These are phyloP conservation scores for Volvariella volvacea DNA, from an alignment of 1,284 basidiomycete genomes.

Conservation along the genomic window DNA sequence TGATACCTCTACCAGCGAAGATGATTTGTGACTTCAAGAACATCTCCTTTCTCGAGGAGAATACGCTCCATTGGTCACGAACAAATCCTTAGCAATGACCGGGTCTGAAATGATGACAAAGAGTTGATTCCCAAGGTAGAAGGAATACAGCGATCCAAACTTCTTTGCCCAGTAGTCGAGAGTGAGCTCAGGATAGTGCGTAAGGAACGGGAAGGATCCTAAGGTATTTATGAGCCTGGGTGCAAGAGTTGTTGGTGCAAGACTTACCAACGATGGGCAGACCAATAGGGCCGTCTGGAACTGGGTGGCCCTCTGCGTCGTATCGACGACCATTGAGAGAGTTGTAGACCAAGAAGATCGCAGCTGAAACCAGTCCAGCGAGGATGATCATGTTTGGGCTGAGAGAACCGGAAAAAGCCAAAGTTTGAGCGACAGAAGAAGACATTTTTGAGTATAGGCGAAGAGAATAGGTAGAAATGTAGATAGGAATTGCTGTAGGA, in stretches of 20 bases:
- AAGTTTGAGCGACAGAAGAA: background rate
- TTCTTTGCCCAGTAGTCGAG: slow-evolving; percentile 28
- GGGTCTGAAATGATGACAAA: slow-evolving; percentile 32
- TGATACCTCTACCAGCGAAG: slow-evolving; percentile 28
- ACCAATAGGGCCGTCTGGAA: background rate
- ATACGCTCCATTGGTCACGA: slow-evolving; percentile 29
- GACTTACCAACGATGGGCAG: no score
- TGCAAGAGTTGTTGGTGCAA: no score
- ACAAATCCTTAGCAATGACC: slow-evolving; percentile 27
- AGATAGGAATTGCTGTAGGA: background rate
- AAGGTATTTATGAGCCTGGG: no score
- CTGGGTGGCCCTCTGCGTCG: background rate
- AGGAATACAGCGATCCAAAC: slow-evolving; percentile 29
- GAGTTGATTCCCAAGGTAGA: slow-evolving; percentile 33
- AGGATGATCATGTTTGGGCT: no score
- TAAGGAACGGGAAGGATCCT: slow-evolving; percentile 29
- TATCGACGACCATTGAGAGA: no score
- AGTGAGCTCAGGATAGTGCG: slow-evolving; percentile 28
- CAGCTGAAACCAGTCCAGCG: background rate
- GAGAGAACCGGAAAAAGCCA: background rate
- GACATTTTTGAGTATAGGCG: background rate
- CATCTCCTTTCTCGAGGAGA: slow-evolving; percentile 28
- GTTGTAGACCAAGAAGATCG: background rate
- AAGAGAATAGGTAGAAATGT: background rate
- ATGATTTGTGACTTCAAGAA: slow-evolving; percentile 31